phyloP scores from a whole-genome alignment of 257 asterid species.

The Galeopsis tetrahit region DNA sequence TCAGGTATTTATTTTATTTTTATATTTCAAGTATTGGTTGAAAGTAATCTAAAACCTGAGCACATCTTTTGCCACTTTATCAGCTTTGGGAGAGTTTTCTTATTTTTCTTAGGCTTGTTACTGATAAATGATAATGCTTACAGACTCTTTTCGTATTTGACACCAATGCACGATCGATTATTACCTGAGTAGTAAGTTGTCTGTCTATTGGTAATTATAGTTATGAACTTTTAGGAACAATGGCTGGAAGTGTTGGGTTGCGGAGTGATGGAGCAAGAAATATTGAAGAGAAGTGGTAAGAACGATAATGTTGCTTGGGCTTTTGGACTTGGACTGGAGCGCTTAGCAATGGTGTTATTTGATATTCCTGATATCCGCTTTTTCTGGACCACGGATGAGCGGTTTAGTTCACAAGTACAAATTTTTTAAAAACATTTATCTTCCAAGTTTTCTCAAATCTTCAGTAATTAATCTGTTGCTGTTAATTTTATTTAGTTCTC shows the following conservation, averaged over 20 bases:
- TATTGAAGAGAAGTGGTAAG: conserved; percentile 76
- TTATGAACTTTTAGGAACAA: conserved; percentile 55
- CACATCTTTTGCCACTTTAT: conserved; percentile 10
- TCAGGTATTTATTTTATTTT: conserved; percentile 52
- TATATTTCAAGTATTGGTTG: conserved; percentile 16
- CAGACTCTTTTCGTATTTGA: neutral
- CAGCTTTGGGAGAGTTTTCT: conserved; percentile 5
- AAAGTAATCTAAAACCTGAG: neutral
- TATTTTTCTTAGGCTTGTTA: conserved; percentile 7
- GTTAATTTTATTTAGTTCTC: conserved; percentile 58
- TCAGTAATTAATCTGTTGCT: conserved; percentile 10
- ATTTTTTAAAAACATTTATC: neutral
- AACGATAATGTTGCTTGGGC: conserved; percentile 92
- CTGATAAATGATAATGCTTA: conserved; percentile 13
- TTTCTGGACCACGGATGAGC: conserved; percentile 92
- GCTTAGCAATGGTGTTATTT: conserved; percentile 92
- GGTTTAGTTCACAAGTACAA: conserved; percentile 91
- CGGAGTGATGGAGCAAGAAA: conserved; percentile 98
- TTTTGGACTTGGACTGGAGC: conserved; percentile 97
- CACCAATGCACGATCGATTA: neutral
- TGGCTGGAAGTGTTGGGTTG: conserved; percentile 99
- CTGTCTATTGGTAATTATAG: conserved; percentile 12
- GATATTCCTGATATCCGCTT: conserved; percentile 97
- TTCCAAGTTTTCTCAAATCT: conserved; percentile 16
- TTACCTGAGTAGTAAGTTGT: neutral